These are phyloP conservation scores for Oryza australiensis DNA, from an alignment of 176 grass and related monocot species.

Conservation along the genomic window DNA sequence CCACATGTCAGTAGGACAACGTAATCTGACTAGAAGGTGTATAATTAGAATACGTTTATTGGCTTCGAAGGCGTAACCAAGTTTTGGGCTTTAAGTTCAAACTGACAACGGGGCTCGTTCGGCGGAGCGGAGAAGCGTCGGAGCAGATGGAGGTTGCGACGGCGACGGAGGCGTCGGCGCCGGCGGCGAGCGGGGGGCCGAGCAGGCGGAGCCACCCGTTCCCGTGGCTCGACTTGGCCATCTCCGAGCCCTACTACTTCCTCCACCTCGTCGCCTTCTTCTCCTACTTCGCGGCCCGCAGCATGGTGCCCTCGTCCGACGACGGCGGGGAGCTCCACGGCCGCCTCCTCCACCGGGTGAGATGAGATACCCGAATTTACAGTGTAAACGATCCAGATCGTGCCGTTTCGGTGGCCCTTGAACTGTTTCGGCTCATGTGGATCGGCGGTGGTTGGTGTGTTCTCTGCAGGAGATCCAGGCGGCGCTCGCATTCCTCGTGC, in stretches of 20 bases:
- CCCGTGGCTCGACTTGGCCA: slow-evolving; percentile 72
- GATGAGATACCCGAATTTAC: neutral
- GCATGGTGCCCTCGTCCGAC: slow-evolving; percentile 42
- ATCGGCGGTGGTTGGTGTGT: slow-evolving; percentile 13
- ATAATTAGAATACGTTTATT: fast-evolving
- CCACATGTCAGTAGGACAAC: neutral
- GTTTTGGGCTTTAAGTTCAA: slow-evolving; percentile 1
- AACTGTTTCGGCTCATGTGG: slow-evolving; percentile 19
- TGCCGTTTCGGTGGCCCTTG: neutral
- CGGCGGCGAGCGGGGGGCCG: slow-evolving; percentile 33
- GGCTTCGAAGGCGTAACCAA: neutral
- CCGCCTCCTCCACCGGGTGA: slow-evolving; percentile 67
- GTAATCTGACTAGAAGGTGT: neutral
- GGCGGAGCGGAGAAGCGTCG: neutral
- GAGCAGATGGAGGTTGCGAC: slow-evolving; percentile 51
- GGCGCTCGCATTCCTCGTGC: slow-evolving; percentile 66
- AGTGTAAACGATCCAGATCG: neutral
- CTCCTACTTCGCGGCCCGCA: slow-evolving; percentile 85
- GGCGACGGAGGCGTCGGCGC: slow-evolving; percentile 50
- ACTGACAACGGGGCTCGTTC: neutral
- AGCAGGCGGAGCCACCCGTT: slow-evolving; percentile 52
- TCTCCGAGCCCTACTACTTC: slow-evolving; percentile 85
- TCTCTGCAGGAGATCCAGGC: slow-evolving; percentile 86
- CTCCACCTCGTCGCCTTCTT: slow-evolving; percentile 87
- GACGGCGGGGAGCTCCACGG: slow-evolving; percentile 49